These are phyloP conservation scores for Xylaria sp. DNA, from an alignment of 2,329 filamentous ascomycete species.

Conservation along the genomic window DNA sequence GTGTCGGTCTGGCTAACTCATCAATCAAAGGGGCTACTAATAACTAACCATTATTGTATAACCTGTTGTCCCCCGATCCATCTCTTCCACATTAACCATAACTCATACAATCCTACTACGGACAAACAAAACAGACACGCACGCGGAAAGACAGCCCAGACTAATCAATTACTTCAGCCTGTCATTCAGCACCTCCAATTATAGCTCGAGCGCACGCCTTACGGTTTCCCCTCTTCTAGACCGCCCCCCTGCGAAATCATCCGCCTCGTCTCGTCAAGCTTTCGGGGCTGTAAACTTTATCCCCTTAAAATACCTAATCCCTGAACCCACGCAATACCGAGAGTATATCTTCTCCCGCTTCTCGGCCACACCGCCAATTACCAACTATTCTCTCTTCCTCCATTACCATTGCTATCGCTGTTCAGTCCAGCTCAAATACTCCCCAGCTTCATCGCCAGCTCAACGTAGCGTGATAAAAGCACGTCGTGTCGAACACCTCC, in stretches of 20 bases:
- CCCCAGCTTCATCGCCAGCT: neutral
- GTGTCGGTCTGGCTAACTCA: constrained; percentile 20
- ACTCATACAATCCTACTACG: neutral
- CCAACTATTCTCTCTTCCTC: neutral
- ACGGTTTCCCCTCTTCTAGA: constrained; percentile 4
- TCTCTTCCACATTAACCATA: constrained; percentile 6
- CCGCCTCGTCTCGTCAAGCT: neutral
- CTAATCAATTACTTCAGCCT: neutral
- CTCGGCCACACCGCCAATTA: constrained; percentile 11
- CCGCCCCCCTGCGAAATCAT: constrained; percentile 8
- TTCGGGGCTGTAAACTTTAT: constrained; percentile 18
- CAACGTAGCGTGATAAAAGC: neutral
- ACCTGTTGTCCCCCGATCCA: constrained; percentile 20
- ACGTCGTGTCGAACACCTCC: constrained; percentile 5
- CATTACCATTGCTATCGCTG: neutral
- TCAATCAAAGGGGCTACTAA: constrained; percentile 28
- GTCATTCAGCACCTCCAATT: neutral
- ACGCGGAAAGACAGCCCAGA: constrained; percentile 18
- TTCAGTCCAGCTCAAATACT: neutral
- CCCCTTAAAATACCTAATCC: constrained; percentile 11
- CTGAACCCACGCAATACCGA: constrained; percentile 6
- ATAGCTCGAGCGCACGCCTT: constrained; percentile 5
- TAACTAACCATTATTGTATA: constrained; percentile 4
- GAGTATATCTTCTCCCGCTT: constrained; percentile 4
- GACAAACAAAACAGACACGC: constrained; percentile 9